Base-by-base conservation (phyloP, 2,329 filamentous ascomycete genomes). In the Sclerotiophoma versabilis region DNA sequence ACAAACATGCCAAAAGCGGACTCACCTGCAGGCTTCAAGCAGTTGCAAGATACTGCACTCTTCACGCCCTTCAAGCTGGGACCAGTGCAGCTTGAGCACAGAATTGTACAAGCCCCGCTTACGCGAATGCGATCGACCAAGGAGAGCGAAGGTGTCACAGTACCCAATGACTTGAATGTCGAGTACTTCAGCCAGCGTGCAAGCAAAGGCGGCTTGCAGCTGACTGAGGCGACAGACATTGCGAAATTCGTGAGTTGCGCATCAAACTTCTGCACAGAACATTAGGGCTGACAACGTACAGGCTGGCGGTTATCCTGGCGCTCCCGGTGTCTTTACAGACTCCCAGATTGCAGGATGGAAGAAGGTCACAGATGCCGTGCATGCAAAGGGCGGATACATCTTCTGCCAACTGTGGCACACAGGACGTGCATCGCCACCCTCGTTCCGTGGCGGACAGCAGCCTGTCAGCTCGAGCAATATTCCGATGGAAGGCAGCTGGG, bases 181-280 rank as follows among this genome's bases (percentile, higher is more conserved):
- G 78, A 83, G 49, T 83, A 85, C 72, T 86, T 86, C 68, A 69
- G 71, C 17, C 83, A 87, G 64, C 79, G 84, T 20, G 81, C 77
- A 29, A 75, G 76, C 9, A 79, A 80, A 4, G 84, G 84, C 20
- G 85, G 83, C 1, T 73, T 88, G 2, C 70, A 88, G 34, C 81
- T 88, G 60, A 81, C 80, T 3, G 86, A 88, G 67, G 84, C 79
- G 0, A 83, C 83, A 10, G 71, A 74, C 29, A 74, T 73, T 50
- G 64, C 59, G 49, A 64, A 69, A 62, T 73, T 70, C 53, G 71
- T 73, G 43, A 58, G 22, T 27, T 23, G 14, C 22, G 12, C 17
- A 10, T 20, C n/a, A 10, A 11, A 3, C 8, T 3, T 33, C 23
- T 36, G 5, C 10, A 41, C 38, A 43, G 14, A 75, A 68, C 65